Base-by-base conservation (phyloP, 108 stramenopile species). In the Craspedostauros australis region DNA sequence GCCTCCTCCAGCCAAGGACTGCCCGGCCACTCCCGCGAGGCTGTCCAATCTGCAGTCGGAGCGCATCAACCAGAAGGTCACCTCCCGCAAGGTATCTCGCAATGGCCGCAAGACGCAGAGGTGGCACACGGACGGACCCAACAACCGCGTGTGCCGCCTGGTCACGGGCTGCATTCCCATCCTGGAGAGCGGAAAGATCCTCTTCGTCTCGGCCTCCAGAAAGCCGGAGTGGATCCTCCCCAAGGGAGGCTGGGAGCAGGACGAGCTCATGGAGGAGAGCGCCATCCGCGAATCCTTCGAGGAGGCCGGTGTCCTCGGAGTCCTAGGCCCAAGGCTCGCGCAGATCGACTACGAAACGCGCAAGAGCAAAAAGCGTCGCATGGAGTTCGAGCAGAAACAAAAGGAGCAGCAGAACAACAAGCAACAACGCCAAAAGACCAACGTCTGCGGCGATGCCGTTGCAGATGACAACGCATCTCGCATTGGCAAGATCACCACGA, bases 241-340 rank as follows among this genome's bases (percentile, higher is more conserved):
- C 20, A 96, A 96, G 60, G 95, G 95, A 32, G 95, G 93, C 1
- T 96, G 95, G 95, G 95, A 96, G 56, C 54, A 52, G 21, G 95
- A 96, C 50, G 95, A 96, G 56, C 79, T 78, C 0, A 68, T 79
- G 54, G 82, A 82, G 64, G 88, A 94, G 57, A 82, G 86, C 49
- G 95, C 91, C 14, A 68, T 79, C 22, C 65, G 95, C 2, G 95
- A 96, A 60, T 82, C 88, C 15, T 96, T 72, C 61, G 95, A 96
- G 48, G 95, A 96, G 47, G 89, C 76, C 0, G 95, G 95, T 23
- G 71, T 95, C 9, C 37, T 87, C 14, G 88, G 94, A 21, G 39
- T 56, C 26, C 54, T 95, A 22, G 88, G 90, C 12, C 76, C 71
- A 7, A 55, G 53, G 6, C 68, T 92, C 24, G 59, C 39, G n/a